Evolutionary conservation across 805 yeast species (phyloP).

Genomic region (Kuraishia molischiana): DNA sequence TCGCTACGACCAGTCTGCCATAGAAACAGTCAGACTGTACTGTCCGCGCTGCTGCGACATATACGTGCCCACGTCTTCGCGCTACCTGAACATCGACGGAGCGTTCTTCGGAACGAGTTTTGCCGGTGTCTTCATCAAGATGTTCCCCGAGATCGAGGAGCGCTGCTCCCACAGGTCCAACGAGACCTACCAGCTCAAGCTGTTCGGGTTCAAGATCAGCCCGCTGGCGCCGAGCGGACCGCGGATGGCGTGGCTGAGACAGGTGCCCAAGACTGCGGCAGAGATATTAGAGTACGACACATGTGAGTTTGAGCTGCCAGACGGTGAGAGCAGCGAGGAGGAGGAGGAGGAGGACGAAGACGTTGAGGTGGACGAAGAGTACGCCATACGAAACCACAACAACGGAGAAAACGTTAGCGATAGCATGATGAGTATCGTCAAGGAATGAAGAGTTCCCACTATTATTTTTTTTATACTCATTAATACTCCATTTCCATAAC

Average conservation of each 20-base stretch:
- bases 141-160: slow-evolving; percentile 83
- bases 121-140: slow-evolving; percentile 84
- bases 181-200: slow-evolving; percentile 55
- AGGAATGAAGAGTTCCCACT: slow-evolving; percentile 8
- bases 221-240: slow-evolving; percentile 75
- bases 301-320: slow-evolving; percentile 57
- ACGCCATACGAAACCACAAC: slow-evolving; percentile 7
- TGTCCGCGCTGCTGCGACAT: slow-evolving; percentile 94
- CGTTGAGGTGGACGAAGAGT: slow-evolving; percentile 15
- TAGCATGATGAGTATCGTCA: slow-evolving; percentile 22
- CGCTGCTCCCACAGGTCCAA: slow-evolving; percentile 56
- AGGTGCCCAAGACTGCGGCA: slow-evolving; percentile 52
- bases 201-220: slow-evolving; percentile 81
- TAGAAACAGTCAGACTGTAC: slow-evolving; percentile 82
- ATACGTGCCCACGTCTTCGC: slow-evolving; percentile 78
- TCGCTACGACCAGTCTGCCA: slow-evolving; percentile 81
- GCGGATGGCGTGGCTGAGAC: slow-evolving; percentile 93
- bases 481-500: too few relatives aligned
- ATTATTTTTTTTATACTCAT: too few relatives aligned
- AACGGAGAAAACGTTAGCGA: slow-evolving; percentile 15
- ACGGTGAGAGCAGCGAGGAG: slow-evolving; percentile 18
- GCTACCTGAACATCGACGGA: slow-evolving; percentile 86
- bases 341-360: slow-evolving; percentile 19
- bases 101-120: slow-evolving; percentile 96
- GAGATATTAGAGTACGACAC: slow-evolving; percentile 53